Evolutionary conservation across 345 rosid genomes (phyloP), one percentile per base, ranked within the genome.

Genomic region (Microthlaspi erraticum): DNA sequence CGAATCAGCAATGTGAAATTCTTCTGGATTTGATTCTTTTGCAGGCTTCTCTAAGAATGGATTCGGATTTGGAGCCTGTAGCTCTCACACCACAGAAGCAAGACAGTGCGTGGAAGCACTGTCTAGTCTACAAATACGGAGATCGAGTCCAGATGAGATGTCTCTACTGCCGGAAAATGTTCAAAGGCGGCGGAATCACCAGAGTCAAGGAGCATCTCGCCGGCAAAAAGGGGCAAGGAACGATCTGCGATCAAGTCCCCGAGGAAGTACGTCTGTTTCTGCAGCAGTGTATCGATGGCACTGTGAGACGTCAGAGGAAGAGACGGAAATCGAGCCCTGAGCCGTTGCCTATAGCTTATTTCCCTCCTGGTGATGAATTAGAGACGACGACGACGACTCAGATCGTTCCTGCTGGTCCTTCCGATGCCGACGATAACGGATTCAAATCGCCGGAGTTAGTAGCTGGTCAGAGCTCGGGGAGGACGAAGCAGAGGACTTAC

Each of bases 101-200:
- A 38, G 99, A 94, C 82, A 92, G 86, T n/a, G 96, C 99, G 8
- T 91, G 98, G 99, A 85, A 88, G 66, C 97, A 94, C 70, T 91
- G 97, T 71, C 85, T 86, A 54, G 83, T 88, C 80, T 86, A 81
- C 68, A 87, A 87, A 80, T 82, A 84, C 70, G 98, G 88, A 6
- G 90, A 86, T 14, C 83, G 82, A 70, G 81, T 85, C 20, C 98
- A 88, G 65, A 80, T 94, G 74, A 89, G 82, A 79, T 94, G 98
- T 65, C 13, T 81, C 38, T 94, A 89, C 77, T 94, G 98, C 74
- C 46, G 76, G 13, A 91, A 94, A 66, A 46, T 94, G 49, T 91
- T 94, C 43, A 89, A 88, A 80, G 99, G 99, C 19, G 99, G 96
- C 49, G 99, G 99, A 23, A 91, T 94, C 77, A 89, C 93, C 57